Conservation (phyloP, 1,284 basidiomycete genomes). For the Ganoderma sp. region DNA sequence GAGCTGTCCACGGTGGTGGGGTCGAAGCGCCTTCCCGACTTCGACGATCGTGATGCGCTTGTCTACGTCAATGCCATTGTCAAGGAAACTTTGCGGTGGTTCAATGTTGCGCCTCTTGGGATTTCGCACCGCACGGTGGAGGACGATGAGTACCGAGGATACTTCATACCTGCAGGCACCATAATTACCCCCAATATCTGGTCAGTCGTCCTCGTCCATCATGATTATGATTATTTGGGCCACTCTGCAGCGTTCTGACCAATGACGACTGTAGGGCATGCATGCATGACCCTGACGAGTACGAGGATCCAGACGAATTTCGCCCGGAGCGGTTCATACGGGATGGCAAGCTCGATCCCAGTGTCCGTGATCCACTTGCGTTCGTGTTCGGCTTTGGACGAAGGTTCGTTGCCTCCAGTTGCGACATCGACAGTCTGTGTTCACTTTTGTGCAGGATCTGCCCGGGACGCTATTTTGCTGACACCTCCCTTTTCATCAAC, state of each 20-base stretch:
- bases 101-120: constrained; percentile 28
- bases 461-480: constrained; percentile 12
- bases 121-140: constrained; percentile 13
- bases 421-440: no score
- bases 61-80: constrained; percentile 34
- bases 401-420: constrained; percentile 15
- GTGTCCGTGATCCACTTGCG: constrained; percentile 22
- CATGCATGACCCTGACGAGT: constrained; percentile 29
- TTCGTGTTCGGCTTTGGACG: constrained; percentile 34
- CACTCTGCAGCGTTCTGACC: background rate
- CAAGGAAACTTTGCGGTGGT: constrained; percentile 34
- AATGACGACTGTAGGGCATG: constrained; percentile 22
- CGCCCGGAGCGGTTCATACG: constrained; percentile 33
- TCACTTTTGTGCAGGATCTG: constrained; percentile 4
- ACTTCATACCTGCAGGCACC: constrained; percentile 34
- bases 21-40: constrained; percentile 32
- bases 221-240: no score
- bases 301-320: constrained; percentile 29
- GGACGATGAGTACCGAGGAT: constrained; percentile 30
- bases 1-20: constrained; percentile 41
- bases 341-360: constrained; percentile 27
- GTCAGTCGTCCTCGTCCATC: constrained; percentile 20
- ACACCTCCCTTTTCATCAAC: constrained; percentile 11
- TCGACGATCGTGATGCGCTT: constrained; percentile 23
- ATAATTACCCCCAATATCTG: constrained; percentile 28